Evolutionary conservation across 805 yeast species (phyloP).

Genomic region (Barnettozyma wickerhamii): DNA sequence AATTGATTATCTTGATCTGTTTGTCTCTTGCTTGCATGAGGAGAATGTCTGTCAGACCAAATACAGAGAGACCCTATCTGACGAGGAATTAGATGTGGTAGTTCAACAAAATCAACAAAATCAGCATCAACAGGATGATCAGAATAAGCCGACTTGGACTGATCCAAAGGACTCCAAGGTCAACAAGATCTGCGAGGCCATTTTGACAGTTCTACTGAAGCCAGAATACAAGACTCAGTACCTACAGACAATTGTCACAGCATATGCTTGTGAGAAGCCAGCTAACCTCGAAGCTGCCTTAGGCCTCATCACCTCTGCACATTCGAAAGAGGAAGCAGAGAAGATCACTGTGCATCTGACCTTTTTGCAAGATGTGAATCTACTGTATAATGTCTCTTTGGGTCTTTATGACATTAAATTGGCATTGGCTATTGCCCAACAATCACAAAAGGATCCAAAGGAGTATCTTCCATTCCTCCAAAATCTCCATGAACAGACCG

Average conservation of each 20-base stretch:
- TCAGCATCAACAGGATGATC: slow-evolving; percentile 26
- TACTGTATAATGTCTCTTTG: slow-evolving; percentile 72
- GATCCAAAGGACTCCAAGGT: slow-evolving; percentile 51
- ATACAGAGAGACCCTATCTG: slow-evolving; percentile 64
- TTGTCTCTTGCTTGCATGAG: slow-evolving; percentile 78
- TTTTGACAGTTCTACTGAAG: slow-evolving; percentile 50
- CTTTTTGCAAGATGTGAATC: slow-evolving; percentile 85
- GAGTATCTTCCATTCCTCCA: slow-evolving; percentile 93
- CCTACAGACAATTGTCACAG: slow-evolving; percentile 78
- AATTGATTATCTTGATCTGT: slow-evolving; percentile 78
- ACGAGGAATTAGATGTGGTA: slow-evolving; percentile 27
- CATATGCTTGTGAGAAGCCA: slow-evolving; percentile 88
- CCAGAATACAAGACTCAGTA: slow-evolving; percentile 53
- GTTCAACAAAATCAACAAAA: slow-evolving; percentile 28
- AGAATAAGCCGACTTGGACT: slow-evolving; percentile 33
- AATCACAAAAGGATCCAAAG: slow-evolving; percentile 96
- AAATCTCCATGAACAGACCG: slow-evolving; percentile 62
- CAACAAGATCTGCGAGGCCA: slow-evolving; percentile 70
- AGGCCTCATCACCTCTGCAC: slow-evolving; percentile 49
- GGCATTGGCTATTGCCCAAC: slow-evolving; percentile 85
- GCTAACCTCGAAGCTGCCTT: slow-evolving; percentile 80
- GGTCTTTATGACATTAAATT: slow-evolving; percentile 79
- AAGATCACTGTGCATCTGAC: slow-evolving; percentile 79
- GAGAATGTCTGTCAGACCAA: slow-evolving; percentile 82
- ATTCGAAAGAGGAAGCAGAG: slow-evolving; percentile 42